Evolutionary conservation across 768 basidiomycete species (phyloP).

Genomic region (Psilocybe cubensis): DNA sequence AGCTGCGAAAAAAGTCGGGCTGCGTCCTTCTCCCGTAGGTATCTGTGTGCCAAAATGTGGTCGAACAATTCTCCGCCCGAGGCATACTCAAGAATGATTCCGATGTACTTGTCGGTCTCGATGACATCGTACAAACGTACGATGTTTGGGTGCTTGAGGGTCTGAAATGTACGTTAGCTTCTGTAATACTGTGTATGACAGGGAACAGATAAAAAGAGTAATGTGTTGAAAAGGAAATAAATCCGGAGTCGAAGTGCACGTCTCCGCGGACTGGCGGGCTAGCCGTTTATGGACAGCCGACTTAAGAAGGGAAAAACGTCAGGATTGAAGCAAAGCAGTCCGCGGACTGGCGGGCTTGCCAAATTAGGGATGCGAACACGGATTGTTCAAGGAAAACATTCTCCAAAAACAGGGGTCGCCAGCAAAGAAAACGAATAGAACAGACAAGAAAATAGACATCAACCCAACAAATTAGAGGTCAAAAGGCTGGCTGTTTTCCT

Average conservation of each 20-base stretch:
- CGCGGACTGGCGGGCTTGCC: no score
- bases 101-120: conserved; percentile 99
- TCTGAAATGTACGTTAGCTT: conserved; percentile 47
- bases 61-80: conserved; percentile 99
- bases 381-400: no score
- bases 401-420: no score
- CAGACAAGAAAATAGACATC: no score
- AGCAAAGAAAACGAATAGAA: background rate
- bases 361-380: no score
- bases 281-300: no score
- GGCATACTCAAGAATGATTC: conserved; percentile 98
- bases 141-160: conserved; percentile 96
- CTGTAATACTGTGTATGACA: background rate
- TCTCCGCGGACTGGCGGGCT: no score
- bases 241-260: no score
- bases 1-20: conserved; percentile 97
- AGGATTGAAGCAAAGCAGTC: no score
- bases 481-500: no score
- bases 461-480: no score
- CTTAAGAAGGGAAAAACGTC: no score
- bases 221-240: background rate
- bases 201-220: background rate
- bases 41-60: conserved; percentile 96
- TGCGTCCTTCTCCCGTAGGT: conserved; percentile 93
- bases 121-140: conserved; percentile 98